Evolutionary conservation across 495 filamentous ascomycete species (phyloP).

Genomic region (Talaromyces adpressus): DNA sequence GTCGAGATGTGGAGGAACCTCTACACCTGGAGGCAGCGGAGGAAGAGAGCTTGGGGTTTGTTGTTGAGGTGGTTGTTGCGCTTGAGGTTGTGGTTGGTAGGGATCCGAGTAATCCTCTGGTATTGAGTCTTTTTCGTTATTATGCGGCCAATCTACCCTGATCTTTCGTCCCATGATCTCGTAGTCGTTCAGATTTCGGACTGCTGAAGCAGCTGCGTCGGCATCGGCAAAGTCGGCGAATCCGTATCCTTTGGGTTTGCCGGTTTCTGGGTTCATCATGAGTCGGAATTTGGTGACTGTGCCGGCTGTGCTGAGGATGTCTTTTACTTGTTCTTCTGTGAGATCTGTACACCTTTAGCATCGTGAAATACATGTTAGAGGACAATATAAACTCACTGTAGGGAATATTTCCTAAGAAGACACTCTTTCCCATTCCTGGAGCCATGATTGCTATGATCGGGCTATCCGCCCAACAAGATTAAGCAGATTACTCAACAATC

Average conservation of each 20-base stretch:
- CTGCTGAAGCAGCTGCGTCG: slow-evolving; percentile 88
- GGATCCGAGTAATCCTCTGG: slow-evolving; percentile 42
- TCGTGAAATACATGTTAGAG: background rate
- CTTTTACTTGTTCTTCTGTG: slow-evolving; percentile 88
- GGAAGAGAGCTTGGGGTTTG: slow-evolving; percentile 49
- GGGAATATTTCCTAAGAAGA: slow-evolving; percentile 83
- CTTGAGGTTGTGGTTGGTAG: slow-evolving; percentile 18
- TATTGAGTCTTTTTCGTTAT: slow-evolving; percentile 70
- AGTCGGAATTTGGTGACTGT: slow-evolving; percentile 88
- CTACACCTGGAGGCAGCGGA: slow-evolving; percentile 74
- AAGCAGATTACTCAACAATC: too few species aligned
- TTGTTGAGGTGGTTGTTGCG: slow-evolving; percentile 10
- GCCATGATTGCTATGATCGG: slow-evolving; percentile 36
- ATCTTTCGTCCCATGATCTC: slow-evolving; percentile 94
- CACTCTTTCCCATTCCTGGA: slow-evolving; percentile 51
- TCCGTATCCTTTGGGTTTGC: slow-evolving; percentile 91
- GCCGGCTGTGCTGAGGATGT: slow-evolving; percentile 82
- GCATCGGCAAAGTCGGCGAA: slow-evolving; percentile 89
- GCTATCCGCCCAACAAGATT: background rate
- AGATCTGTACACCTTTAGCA: slow-evolving; percentile 50
- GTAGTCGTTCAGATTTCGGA: slow-evolving; percentile 92
- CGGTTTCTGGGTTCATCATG: slow-evolving; percentile 93
- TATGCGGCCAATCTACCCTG: slow-evolving; percentile 90
- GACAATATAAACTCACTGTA: slow-evolving; percentile 37
- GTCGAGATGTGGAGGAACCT: slow-evolving; percentile 70